These are phyloP conservation scores for Trapa incisa DNA, from an alignment of 345 rosid genomes.

Conservation along the genomic window DNA sequence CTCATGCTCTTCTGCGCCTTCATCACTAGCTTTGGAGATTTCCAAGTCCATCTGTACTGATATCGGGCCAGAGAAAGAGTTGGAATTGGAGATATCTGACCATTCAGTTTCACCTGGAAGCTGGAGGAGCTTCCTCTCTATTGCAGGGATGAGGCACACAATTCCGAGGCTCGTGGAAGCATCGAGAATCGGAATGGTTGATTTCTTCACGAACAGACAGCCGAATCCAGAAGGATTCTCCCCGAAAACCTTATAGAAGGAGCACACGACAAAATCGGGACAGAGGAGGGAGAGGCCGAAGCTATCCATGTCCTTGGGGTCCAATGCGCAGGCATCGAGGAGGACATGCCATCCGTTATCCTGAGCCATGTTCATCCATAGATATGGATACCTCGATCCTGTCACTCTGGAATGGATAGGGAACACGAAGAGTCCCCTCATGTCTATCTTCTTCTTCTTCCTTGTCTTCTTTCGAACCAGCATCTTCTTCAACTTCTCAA, in stretches of 20 bases:
- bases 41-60: conserved; percentile 15
- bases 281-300: conserved; percentile 75
- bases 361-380: conserved; percentile 81
- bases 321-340: conserved; percentile 85
- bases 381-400: conserved; percentile 79
- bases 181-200: conserved; percentile 41
- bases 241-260: conserved; percentile 86
- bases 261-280: conserved; percentile 78
- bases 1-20: neutral
- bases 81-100: conserved; percentile 26
- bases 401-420: conserved; percentile 83
- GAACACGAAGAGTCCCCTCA: conserved; percentile 71
- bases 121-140: conserved; percentile 21
- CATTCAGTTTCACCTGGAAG: conserved; percentile 19
- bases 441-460: conserved; percentile 30
- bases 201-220: conserved; percentile 82
- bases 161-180: conserved; percentile 47
- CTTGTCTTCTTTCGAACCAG: conserved; percentile 34
- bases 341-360: conserved; percentile 87
- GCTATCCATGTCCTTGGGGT: conserved; percentile 93
- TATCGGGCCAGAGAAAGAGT: conserved; percentile 31
- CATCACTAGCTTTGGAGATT: neutral
- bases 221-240: conserved; percentile 93
- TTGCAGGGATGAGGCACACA: conserved; percentile 45
- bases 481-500: conserved; percentile 53